Percentiles rank a stretch among this genome's conserved stretches.
Evolutionary conservation across 192 early-diverging fungal species (phyloP).

Genomic region (Gryganskiella cystojenkinii): DNA sequence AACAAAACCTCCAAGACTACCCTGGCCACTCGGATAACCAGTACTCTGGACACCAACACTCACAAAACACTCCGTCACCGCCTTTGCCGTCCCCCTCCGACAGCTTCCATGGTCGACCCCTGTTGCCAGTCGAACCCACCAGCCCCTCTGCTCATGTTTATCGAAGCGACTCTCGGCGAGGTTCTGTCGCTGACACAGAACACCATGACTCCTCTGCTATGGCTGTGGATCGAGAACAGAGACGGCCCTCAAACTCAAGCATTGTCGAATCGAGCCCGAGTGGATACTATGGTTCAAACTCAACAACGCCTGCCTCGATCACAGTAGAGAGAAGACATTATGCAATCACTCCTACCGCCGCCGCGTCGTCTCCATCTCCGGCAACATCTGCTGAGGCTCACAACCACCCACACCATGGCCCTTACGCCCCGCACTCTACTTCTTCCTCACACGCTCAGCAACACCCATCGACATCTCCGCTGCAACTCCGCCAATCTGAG

Average conservation of each 20-base stretch:
- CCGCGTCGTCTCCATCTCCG: not conserved
- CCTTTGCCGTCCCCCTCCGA: conserved; percentile 40
- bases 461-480: conserved; percentile 43
- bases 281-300: not conserved
- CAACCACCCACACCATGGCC: not conserved
- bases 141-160: conserved; percentile 35
- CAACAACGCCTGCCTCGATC: not conserved
- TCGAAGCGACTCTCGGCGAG: conserved; percentile 42
- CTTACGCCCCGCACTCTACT: conserved; percentile 2
- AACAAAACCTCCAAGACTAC: not conserved
- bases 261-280: not conserved
- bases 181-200: conserved; percentile 36
- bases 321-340: conserved; percentile 7
- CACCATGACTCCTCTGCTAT: conserved; percentile 6
- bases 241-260: conserved; percentile 8
- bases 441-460: conserved; percentile 19
- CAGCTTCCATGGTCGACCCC: conserved; percentile 34
- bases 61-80: conserved; percentile 38
- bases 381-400: not conserved
- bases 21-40: not conserved
- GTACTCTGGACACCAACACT: not conserved
- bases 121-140: conserved; percentile 46
- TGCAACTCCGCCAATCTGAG: conserved; percentile 52
- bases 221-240: conserved; percentile 8
- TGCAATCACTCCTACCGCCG: conserved; percentile 5